Percentiles rank a stretch among this genome's conserved stretches.
These are phyloP conservation scores for Exophiala aquamarina DNA, from an alignment of 2,329 filamentous ascomycete genomes.

Conservation along the genomic window DNA sequence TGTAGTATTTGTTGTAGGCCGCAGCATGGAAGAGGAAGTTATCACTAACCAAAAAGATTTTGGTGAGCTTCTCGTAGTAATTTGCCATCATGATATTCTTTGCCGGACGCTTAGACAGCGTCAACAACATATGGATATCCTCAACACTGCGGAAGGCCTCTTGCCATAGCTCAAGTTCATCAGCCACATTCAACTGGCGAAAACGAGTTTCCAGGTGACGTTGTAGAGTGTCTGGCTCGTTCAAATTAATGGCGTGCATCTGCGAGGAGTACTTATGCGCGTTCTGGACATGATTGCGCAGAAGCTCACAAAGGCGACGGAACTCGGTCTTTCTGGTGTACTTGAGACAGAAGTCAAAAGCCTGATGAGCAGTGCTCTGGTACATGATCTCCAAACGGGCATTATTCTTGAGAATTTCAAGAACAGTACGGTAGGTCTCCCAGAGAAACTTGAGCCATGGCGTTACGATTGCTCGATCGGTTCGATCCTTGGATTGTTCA, in stretches of 20 bases:
- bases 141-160: slow-evolving; percentile 99
- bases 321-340: slow-evolving; percentile 99
- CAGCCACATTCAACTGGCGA: slow-evolving; percentile 96
- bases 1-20: slow-evolving; percentile 96
- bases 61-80: slow-evolving; percentile 98
- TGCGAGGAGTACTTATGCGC: slow-evolving; percentile 98
- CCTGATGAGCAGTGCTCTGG: slow-evolving; percentile 95
- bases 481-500: slow-evolving; percentile 95
- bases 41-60: slow-evolving; percentile 97
- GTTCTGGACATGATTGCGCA: slow-evolving; percentile 98
- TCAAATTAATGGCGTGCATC: slow-evolving; percentile 99
- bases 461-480: slow-evolving; percentile 95
- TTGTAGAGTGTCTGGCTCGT: slow-evolving; percentile 94
- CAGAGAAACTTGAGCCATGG: slow-evolving; percentile 99
- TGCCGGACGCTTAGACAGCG: slow-evolving; percentile 93
- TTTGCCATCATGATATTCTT: slow-evolving; percentile 99
- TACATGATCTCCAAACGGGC: slow-evolving; percentile 96
- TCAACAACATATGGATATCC: slow-evolving; percentile 96
- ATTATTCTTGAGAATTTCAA: slow-evolving; percentile 99
- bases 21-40: slow-evolving; percentile 99
- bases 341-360: slow-evolving; percentile 98
- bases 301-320: slow-evolving; percentile 93
- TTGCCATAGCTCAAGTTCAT: slow-evolving; percentile 97
- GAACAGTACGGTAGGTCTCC: slow-evolving; percentile 97
- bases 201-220: slow-evolving; percentile 97